These are phyloP conservation scores for Fusarium austroafricanum DNA, from an alignment of 2,329 filamentous ascomycete genomes.

Conservation along the genomic window DNA sequence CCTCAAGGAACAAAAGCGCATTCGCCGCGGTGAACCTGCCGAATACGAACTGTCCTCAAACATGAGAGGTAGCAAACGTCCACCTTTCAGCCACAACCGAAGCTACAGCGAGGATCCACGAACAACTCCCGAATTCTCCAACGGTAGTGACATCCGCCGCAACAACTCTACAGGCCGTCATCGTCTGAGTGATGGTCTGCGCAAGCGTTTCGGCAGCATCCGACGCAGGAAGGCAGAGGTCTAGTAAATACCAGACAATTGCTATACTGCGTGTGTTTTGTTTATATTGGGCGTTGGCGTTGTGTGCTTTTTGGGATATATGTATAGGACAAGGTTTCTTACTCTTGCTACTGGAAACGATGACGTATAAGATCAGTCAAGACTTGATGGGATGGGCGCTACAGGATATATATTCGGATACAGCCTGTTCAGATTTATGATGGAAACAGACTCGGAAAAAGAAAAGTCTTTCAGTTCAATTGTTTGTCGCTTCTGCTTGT, in stretches of 20 bases:
- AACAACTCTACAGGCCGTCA: conserved; percentile 57
- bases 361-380: conserved; percentile 14
- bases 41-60: conserved; percentile 63
- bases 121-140: conserved; percentile 40
- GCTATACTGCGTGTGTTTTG: neutral
- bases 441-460: conserved; percentile 5
- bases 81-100: conserved; percentile 53
- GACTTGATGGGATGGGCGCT: conserved; percentile 15
- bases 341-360: neutral
- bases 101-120: conserved; percentile 57
- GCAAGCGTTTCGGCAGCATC: conserved; percentile 65
- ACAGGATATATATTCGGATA: conserved; percentile 8
- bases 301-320: neutral
- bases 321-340: conserved; percentile 1
- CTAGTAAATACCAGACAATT: neutral
- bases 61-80: conserved; percentile 36
- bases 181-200: conserved; percentile 62
- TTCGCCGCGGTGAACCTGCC: conserved; percentile 49
- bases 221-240: conserved; percentile 55
- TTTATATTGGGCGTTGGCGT: conserved; percentile 13
- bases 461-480: conserved; percentile 2
- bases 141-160: conserved; percentile 49
- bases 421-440: conserved; percentile 4
- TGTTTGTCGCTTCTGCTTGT: neutral
- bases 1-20: conserved; percentile 67